These are phyloP conservation scores for Lolium perenne DNA, from an alignment of 176 grass and related monocot species.

Conservation along the genomic window DNA sequence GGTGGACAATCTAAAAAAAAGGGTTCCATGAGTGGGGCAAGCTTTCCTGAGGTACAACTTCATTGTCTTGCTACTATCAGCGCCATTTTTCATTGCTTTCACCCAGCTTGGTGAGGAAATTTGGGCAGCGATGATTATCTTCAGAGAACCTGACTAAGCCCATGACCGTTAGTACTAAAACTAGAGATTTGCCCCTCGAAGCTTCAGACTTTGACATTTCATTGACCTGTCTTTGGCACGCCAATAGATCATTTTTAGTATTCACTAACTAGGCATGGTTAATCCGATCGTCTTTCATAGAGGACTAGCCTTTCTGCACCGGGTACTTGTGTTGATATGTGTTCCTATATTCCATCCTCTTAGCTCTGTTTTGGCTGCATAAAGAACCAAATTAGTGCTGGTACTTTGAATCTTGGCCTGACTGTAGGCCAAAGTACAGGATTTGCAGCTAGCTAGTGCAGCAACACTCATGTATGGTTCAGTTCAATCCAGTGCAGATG, in stretches of 20 bases:
- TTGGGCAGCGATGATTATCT: background rate
- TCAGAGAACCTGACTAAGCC: too few species aligned
- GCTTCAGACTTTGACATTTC: too few species aligned
- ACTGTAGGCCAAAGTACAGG: slow-evolving; percentile 35
- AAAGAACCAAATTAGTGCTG: slow-evolving; percentile 13
- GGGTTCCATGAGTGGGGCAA: slow-evolving; percentile 67
- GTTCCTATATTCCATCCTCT: background rate
- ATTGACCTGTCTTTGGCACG: too few species aligned
- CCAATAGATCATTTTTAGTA: too few species aligned
- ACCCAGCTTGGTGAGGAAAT: background rate
- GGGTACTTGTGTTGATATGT: too few species aligned
- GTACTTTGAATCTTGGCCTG: slow-evolving; percentile 23
- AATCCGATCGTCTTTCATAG: too few species aligned
- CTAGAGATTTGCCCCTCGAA: too few species aligned
- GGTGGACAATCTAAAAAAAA: slow-evolving; percentile 58
- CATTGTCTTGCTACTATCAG: background rate
- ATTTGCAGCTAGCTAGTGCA: slow-evolving; percentile 20
- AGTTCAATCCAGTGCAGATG: slow-evolving; percentile 42
- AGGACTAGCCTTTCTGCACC: too few species aligned
- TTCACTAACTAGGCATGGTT: too few species aligned
- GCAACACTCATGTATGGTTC: slow-evolving; percentile 36
- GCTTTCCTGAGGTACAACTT: slow-evolving; percentile 61
- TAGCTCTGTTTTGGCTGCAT: slow-evolving; percentile 1
- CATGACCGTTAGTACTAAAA: too few species aligned
- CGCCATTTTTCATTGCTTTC: background rate